phyloP scores from a whole-genome alignment of 2,329 filamentous ascomycete species.

The Ciborinia camelliae region DNA sequence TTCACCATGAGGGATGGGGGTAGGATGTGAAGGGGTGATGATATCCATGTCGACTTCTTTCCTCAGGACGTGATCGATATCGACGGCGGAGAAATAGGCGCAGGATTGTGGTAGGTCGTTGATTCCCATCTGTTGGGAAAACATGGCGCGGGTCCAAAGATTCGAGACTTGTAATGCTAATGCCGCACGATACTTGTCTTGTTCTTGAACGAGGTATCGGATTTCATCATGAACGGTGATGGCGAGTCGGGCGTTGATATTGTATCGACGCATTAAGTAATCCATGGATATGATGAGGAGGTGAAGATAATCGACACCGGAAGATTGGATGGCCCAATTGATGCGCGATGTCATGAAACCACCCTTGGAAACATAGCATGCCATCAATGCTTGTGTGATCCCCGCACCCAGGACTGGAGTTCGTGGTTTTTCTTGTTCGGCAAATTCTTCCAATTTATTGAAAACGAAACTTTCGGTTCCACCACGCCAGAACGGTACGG shows the following conservation, averaged over 20 bases:
- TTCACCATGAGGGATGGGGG: slow-evolving; percentile 78
- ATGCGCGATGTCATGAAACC: slow-evolving; percentile 94
- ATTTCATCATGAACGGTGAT: slow-evolving; percentile 99
- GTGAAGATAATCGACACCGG: slow-evolving; percentile 94
- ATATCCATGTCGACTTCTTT: slow-evolving; percentile 99
- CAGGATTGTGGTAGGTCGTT: slow-evolving; percentile 90
- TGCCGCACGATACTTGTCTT: slow-evolving; percentile 83
- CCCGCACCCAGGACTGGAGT: slow-evolving; percentile 92
- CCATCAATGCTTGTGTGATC: slow-evolving; percentile 93
- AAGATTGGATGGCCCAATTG: slow-evolving; percentile 99
- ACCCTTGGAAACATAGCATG: slow-evolving; percentile 80
- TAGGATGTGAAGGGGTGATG: slow-evolving; percentile 80
- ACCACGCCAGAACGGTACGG: slow-evolving; percentile 85
- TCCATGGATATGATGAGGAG: slow-evolving; percentile 93
- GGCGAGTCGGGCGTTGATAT: slow-evolving; percentile 77
- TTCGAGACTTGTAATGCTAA: slow-evolving; percentile 94
- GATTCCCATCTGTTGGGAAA: slow-evolving; percentile 94
- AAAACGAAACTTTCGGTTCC: slow-evolving; percentile 98
- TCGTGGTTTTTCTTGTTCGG: slow-evolving; percentile 84
- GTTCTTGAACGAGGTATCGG: slow-evolving; percentile 79
- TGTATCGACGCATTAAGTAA: slow-evolving; percentile 81
- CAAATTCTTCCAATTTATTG: slow-evolving; percentile 97
- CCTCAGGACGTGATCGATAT: slow-evolving; percentile 91
- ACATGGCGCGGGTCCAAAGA: slow-evolving; percentile 96
- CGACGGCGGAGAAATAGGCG: slow-evolving; percentile 92